phyloP scores from a whole-genome alignment of 108 stramenopile species.

The Aurantiochytrium sp. region DNA sequence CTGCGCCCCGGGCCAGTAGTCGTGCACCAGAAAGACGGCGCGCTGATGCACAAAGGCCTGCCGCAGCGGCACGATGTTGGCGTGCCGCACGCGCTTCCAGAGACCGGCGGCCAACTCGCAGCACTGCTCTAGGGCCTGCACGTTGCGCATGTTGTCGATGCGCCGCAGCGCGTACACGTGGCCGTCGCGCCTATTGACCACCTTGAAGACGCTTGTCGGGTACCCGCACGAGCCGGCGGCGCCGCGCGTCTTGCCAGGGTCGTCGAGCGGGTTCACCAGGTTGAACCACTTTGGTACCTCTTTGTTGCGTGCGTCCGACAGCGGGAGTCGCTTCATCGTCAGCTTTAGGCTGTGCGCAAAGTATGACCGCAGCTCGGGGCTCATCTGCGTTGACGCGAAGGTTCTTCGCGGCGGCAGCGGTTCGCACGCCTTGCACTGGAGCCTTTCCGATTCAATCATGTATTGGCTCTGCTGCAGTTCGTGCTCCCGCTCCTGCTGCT shows the following conservation, averaged over 20 bases:
- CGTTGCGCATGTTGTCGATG: not conserved
- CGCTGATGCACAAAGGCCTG: slow-evolving; percentile 13
- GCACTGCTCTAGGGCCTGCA: slow-evolving; percentile 2
- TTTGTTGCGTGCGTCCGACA: not conserved
- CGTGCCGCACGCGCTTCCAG: slow-evolving; percentile 29
- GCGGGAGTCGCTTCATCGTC: slow-evolving; percentile 10
- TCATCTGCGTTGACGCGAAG: not conserved
- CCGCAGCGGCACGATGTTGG: slow-evolving; percentile 26
- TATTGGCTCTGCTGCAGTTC: not conserved
- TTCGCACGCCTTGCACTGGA: slow-evolving; percentile 15
- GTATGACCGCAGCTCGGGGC: not conserved
- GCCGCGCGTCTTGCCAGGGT: not conserved
- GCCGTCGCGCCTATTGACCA: not conserved
- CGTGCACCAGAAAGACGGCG: slow-evolving; percentile 34
- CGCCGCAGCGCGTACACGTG: not conserved
- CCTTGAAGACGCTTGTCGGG: slow-evolving; percentile 30
- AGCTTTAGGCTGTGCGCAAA: slow-evolving; percentile 28
- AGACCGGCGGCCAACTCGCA: slow-evolving; percentile 2
- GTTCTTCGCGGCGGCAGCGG: not conserved
- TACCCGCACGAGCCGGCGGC: slow-evolving; percentile 25
- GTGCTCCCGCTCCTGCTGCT: not conserved
- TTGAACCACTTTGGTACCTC: not conserved
- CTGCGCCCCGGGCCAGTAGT: slow-evolving; percentile 20
- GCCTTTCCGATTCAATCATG: slow-evolving; percentile 1
- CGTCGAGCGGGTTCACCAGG: not conserved